Base-by-base conservation (phyloP, 352 stramenopile genomes). In the Saprolegnia parasitica region DNA sequence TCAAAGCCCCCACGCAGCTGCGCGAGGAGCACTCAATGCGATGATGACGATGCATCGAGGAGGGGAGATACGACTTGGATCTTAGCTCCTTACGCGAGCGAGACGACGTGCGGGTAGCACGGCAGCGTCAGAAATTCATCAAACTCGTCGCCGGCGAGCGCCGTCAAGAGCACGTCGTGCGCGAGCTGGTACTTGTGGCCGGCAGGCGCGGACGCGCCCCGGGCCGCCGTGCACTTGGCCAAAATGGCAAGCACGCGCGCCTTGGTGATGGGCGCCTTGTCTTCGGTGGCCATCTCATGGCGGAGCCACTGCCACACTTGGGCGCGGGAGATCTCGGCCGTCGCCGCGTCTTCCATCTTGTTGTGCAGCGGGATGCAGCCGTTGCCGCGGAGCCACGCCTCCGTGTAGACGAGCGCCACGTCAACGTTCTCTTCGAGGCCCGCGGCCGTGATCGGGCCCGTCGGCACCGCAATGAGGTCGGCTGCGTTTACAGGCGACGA, bases 271-370 rank as follows among this genome's bases (percentile, higher is more conserved):
- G 58, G 72, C 75, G 81, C 83, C 55, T 81, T 82, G 37, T 93
- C 81, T 5, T 82, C 79, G 10, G 83, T 90, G 77, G 85, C 87
- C 56, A 78, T 80, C 42, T 71, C 72, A 71, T 95, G 86, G 39
- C 77, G 84, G 24, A 90, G 79, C 91, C 91, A 98, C 77, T 97
- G 89, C 93, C 91, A 98, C 72, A 98, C 94, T 72, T 98, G 93
- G 18, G 89, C 90, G 58, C 93, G 86, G 62, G 88, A 96, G 66
- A 98, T 98, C 76, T 98, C 93, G 32, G 93, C 93, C 54, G 93
- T 98, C 26, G 93, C 93, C 18, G 93, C 93, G 77, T 98, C 93
- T 77, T 98, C 93, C 93, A 98, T 98, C 72, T 96, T 93, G 79
- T 97, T 94, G 77, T 98, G 85, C 26, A 98, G 76, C 63, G 93